These are phyloP conservation scores for Phanerochaete carnosa DNA, from an alignment of 768 basidiomycete genomes.

Conservation along the genomic window DNA sequence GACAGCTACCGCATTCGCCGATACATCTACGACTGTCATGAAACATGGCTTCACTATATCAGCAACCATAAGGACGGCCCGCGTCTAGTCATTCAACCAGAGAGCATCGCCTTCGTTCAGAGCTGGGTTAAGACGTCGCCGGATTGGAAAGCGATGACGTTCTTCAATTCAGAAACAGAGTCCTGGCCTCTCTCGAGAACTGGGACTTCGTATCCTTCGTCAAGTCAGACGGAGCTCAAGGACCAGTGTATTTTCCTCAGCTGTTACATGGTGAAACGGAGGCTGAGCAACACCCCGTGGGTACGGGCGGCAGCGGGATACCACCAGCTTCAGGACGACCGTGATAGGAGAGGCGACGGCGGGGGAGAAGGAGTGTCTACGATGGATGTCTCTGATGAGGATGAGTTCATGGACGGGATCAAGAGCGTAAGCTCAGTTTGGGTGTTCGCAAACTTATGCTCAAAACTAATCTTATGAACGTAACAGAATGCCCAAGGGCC, in stretches of 20 bases:
- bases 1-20: too few relatives aligned
- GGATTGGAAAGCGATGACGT: background rate
- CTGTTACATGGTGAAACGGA: too few relatives aligned
- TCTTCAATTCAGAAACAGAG: background rate
- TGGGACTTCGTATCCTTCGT: too few relatives aligned
- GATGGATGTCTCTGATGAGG: background rate
- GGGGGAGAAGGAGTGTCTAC: background rate
- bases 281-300: too few relatives aligned
- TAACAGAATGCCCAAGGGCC: slow-evolving; percentile 13
- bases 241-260: too few relatives aligned
- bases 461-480: background rate
- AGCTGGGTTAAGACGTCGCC: background rate
- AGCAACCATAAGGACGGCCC: too few relatives aligned
- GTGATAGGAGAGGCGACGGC: background rate
- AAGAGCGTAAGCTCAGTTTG: too few relatives aligned
- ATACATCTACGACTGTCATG: too few relatives aligned
- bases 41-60: too few relatives aligned
- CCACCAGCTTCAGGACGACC: background rate
- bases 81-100: too few relatives aligned
- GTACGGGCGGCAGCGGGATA: slow-evolving; percentile 17
- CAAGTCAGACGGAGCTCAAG: too few relatives aligned
- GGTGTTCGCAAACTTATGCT: background rate
- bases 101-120: background rate
- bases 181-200: too few relatives aligned
- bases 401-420: background rate